Conservation (phyloP, 768 basidiomycete species). For the Podaxis pistillaris region DNA sequence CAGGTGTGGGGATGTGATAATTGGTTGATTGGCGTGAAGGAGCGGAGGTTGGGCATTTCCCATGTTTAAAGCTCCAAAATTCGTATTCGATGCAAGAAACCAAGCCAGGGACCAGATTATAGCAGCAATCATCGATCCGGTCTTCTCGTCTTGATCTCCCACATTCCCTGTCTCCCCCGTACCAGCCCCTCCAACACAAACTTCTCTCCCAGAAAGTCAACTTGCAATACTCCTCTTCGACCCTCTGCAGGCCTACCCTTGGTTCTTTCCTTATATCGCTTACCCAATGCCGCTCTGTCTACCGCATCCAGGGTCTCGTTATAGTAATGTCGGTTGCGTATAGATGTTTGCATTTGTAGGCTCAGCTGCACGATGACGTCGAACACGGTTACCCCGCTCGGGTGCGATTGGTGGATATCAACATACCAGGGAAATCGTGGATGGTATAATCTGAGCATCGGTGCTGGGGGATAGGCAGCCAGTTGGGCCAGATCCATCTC, state of each 20-base stretch:
- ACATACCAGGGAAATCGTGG: conserved; percentile 65
- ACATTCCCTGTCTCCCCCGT: conserved; percentile 55
- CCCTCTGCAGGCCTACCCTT: conserved; percentile 29
- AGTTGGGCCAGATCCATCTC: conserved; percentile 52
- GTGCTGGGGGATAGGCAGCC: conserved; percentile 49
- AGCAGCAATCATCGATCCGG: neutral
- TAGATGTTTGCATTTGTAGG: conserved; percentile 39
- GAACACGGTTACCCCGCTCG: conserved; percentile 55
- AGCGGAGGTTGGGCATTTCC: too few relatives aligned
- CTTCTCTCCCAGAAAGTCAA: conserved; percentile 61
- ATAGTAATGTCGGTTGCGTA: conserved; percentile 53
- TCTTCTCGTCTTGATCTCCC: conserved; percentile 58
- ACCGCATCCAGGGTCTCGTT: conserved; percentile 52
- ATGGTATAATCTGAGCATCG: conserved; percentile 55
- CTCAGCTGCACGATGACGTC: conserved; percentile 53
- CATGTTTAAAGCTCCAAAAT: neutral
- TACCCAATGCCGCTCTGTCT: conserved; percentile 41
- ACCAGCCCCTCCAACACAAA: conserved; percentile 52
- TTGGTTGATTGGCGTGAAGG: too few relatives aligned
- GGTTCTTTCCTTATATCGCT: conserved; percentile 47
- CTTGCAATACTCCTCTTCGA: conserved; percentile 45
- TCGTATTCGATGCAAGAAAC: neutral
- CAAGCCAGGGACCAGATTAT: neutral
- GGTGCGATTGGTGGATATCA: conserved; percentile 46
- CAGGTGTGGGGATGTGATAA: too few relatives aligned